These are phyloP conservation scores for Populus davidiana DNA, from an alignment of 345 rosid genomes.

Conservation along the genomic window DNA sequence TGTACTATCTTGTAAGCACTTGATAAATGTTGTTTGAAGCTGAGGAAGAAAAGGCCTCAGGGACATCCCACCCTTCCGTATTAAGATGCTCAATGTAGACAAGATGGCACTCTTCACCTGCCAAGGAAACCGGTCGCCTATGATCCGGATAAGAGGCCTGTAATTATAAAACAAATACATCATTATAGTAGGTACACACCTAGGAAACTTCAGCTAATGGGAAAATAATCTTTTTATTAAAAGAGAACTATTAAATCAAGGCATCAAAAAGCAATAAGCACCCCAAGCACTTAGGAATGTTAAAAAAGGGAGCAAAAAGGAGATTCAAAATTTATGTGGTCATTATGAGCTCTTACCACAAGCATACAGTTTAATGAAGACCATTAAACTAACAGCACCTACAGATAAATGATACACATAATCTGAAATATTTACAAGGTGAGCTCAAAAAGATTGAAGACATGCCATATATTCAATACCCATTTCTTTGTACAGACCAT, in stretches of 20 bases:
- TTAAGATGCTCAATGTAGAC: conserved; percentile 71
- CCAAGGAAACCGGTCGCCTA: conserved; percentile 99
- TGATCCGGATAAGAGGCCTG: conserved; percentile 96
- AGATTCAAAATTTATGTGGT: neutral
- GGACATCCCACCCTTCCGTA: conserved; percentile 82
- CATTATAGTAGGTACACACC: neutral
- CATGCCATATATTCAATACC: neutral
- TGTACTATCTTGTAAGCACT: conserved; percentile 85
- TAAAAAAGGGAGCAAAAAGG: neutral
- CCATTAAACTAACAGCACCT: too few relatives aligned
- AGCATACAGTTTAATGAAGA: too few relatives aligned
- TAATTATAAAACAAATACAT: conserved; percentile 19
- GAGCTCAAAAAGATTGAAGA: neutral
- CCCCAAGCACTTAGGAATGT: too few relatives aligned
- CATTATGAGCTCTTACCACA: too few relatives aligned
- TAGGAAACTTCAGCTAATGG: neutral
- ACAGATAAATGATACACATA: too few relatives aligned
- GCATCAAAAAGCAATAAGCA: neutral
- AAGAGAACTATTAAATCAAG: neutral
- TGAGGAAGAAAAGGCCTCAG: conserved; percentile 97
- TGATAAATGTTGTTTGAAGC: conserved; percentile 93
- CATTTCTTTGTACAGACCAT: neutral
- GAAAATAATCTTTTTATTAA: neutral
- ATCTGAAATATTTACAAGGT: neutral
- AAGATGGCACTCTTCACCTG: conserved; percentile 97